phyloP scores from a whole-genome alignment of 1,284 basidiomycete species.

The Taiwanofungus camphoratus region DNA sequence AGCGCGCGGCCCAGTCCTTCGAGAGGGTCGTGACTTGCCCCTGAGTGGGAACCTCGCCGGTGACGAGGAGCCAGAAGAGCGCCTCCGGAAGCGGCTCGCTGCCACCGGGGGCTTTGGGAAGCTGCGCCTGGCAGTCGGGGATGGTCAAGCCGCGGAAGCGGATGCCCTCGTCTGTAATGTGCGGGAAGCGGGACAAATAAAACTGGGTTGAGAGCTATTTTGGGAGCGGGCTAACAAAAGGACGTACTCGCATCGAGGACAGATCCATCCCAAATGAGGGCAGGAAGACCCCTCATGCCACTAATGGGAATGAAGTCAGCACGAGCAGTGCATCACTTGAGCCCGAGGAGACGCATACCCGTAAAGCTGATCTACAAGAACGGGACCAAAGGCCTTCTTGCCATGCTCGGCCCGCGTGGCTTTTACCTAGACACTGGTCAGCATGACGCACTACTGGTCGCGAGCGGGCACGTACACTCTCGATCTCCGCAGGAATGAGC shows the following conservation, averaged over 20 bases:
- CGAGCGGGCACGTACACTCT: conserved; percentile 52
- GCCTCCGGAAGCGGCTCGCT: conserved; percentile 89
- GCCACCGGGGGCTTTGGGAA: conserved; percentile 88
- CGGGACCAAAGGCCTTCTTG: conserved; percentile 86
- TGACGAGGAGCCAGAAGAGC: conserved; percentile 94
- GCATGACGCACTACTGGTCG: conserved; percentile 4
- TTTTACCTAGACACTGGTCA: conserved; percentile 57
- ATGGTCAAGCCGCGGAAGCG: conserved; percentile 94
- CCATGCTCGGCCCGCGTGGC: conserved; percentile 79
- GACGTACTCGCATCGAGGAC: conserved; percentile 83
- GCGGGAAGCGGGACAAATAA: conserved; percentile 1
- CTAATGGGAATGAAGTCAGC: conserved; percentile 33
- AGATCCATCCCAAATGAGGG: conserved; percentile 93
- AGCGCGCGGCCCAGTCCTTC: conserved; percentile 89
- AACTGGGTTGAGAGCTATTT: too few relatives aligned
- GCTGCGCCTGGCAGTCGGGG: conserved; percentile 79
- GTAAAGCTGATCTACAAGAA: conserved; percentile 88
- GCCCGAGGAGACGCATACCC: conserved; percentile 55
- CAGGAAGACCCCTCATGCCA: conserved; percentile 88
- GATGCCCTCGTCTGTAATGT: conserved; percentile 80
- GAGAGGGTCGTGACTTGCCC: conserved; percentile 85
- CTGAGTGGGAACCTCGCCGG: conserved; percentile 86
- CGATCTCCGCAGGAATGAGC: conserved; percentile 85
- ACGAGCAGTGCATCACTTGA: background rate
- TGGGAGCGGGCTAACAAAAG: too few relatives aligned